Percentiles rank a stretch among this genome's conserved stretches.
These are phyloP conservation scores for Pezicula rhizophila DNA, from an alignment of 2,329 filamentous ascomycete genomes.

Conservation along the genomic window DNA sequence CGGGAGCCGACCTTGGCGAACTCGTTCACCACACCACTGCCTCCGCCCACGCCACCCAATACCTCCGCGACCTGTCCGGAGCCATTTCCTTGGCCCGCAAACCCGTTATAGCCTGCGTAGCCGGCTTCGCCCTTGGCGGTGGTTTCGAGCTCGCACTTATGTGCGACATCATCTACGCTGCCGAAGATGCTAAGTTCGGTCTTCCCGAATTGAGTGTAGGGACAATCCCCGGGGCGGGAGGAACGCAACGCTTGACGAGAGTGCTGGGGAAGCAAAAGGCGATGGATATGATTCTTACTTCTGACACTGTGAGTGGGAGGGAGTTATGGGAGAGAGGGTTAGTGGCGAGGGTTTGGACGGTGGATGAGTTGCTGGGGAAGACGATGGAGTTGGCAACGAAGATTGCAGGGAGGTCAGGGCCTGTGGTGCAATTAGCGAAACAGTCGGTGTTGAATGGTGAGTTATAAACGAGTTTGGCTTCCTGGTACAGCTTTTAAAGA, in stretches of 20 bases:
- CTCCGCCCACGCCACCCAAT: conserved; percentile 23
- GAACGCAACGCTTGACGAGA: conserved; percentile 28
- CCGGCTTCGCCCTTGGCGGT: conserved; percentile 44
- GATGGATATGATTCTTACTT: conserved; percentile 22
- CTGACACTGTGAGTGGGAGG: conserved; percentile 10
- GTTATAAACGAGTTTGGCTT: conserved; percentile 8
- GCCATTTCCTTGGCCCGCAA: conserved; percentile 34
- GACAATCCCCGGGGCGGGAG: conserved; percentile 25
- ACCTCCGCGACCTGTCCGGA: conserved; percentile 35
- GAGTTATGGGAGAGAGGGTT: conserved; percentile 14
- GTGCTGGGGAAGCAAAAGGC: conserved; percentile 31
- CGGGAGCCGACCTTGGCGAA: conserved; percentile 30
- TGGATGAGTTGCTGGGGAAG: conserved; percentile 31
- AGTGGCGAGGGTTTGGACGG: conserved; percentile 25
- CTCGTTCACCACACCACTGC: conserved; percentile 24
- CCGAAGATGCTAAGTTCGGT: conserved; percentile 23
- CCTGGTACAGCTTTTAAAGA: not conserved
- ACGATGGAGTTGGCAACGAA: conserved; percentile 32
- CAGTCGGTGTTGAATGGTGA: conserved; percentile 36
- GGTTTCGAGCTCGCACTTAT: conserved; percentile 45
- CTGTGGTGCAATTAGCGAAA: conserved; percentile 37
- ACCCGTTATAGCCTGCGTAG: conserved; percentile 43
- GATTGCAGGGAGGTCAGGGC: conserved; percentile 34
- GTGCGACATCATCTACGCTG: conserved; percentile 32
- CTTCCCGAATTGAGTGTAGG: conserved; percentile 28